Percentiles rank a stretch among this genome's conserved stretches.
phyloP scores from a whole-genome alignment of 192 early-diverging fungal species.

The Coemansia sp. region DNA sequence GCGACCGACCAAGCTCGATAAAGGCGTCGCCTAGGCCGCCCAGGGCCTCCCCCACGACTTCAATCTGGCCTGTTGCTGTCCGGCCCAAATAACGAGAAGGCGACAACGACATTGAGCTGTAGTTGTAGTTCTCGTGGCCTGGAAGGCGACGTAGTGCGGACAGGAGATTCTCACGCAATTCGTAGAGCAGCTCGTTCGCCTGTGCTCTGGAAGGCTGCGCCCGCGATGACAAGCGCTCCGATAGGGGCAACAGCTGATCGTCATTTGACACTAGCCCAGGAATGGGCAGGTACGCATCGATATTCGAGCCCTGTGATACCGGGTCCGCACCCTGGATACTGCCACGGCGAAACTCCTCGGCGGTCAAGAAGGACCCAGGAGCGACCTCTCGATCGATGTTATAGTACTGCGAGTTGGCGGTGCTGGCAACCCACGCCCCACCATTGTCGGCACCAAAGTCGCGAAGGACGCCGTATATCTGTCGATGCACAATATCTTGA shows the following conservation, averaged over 20 bases:
- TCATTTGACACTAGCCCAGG: conserved; percentile 22
- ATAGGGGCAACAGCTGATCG: not conserved
- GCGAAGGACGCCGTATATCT: conserved; percentile 11
- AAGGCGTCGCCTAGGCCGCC: conserved; percentile 41
- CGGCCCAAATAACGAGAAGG: conserved; percentile 23
- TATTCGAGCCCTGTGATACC: conserved; percentile 13
- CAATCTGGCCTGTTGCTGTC: conserved; percentile 19
- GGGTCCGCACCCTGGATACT: conserved; percentile 6
- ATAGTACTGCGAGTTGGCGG: not conserved
- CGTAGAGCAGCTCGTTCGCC: conserved; percentile 44
- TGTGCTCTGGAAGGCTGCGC: conserved; percentile 28
- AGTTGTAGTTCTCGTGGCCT: conserved; percentile 24
- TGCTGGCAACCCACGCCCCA: conserved; percentile 31
- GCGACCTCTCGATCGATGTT: conserved; percentile 20
- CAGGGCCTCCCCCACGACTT: conserved; percentile 21
- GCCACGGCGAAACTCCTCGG: conserved; percentile 25
- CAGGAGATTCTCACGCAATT: conserved; percentile 26
- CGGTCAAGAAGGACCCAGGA: conserved; percentile 19
- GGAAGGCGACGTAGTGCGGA: conserved; percentile 41
- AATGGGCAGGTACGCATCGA: conserved; percentile 21
- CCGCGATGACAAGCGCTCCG: not conserved
- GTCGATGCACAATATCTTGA: not conserved
- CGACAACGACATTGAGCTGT: not conserved
- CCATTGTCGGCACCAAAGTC: conserved; percentile 43
- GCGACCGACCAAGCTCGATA: conserved; percentile 39